Conservation (phyloP, 352 stramenopile species). For the Halophytophthora polymorphica region DNA sequence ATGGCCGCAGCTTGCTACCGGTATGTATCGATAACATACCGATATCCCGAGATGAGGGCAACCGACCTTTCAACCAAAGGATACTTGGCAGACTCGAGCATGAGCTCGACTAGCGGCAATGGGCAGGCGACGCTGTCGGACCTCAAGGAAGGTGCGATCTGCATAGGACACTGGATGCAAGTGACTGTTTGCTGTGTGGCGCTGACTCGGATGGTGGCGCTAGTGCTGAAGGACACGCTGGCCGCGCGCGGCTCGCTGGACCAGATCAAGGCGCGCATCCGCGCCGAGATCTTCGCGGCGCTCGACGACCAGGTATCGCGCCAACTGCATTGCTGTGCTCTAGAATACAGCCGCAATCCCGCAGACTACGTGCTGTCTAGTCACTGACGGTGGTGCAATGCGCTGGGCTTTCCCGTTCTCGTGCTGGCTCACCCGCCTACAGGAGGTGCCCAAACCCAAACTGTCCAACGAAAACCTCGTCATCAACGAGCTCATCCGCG, state of each 20-base stretch:
- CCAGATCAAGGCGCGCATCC: constrained; percentile 84
- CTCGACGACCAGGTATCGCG: constrained; percentile 66
- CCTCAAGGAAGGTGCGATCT: constrained; percentile 43
- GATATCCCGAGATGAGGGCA: too few species aligned
- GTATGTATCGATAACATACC: neutral
- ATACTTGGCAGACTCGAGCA: neutral
- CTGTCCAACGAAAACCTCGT: constrained; percentile 92
- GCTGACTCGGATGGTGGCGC: neutral
- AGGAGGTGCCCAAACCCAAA: constrained; percentile 59
- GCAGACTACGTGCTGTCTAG: neutral
- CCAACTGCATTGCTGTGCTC: neutral
- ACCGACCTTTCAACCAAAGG: constrained; percentile 23
- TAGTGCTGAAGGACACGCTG: constrained; percentile 83
- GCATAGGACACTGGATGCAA: neutral
- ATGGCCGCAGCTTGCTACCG: neutral
- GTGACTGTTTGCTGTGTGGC: neutral
- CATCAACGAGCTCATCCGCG: constrained; percentile 93
- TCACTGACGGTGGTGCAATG: neutral
- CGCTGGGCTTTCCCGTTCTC: neutral
- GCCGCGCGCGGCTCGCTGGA: constrained; percentile 68
- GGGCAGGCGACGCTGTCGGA: constrained; percentile 45
- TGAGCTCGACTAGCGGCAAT: constrained; percentile 5
- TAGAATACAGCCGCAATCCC: neutral
- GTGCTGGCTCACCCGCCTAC: neutral
- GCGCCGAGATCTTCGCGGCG: constrained; percentile 81